Percentiles rank a stretch among this genome's conserved stretches.
phyloP scores from a whole-genome alignment of 106 monocot genomes.

The Dioscorea zingiberensis region DNA sequence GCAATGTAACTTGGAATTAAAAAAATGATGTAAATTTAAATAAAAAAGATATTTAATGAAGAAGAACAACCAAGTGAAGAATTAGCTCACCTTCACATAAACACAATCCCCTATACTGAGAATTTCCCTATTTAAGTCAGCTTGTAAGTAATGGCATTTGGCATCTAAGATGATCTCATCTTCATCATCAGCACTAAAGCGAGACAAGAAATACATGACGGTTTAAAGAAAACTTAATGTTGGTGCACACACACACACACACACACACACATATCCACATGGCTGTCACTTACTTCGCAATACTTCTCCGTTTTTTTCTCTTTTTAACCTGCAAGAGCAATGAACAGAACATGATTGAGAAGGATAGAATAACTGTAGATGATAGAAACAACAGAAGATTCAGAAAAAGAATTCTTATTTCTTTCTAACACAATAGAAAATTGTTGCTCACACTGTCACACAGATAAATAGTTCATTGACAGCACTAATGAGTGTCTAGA shows the following conservation, averaged over 20 bases:
- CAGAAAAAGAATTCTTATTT: too few species aligned
- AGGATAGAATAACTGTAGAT: not conserved
- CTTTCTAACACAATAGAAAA: too few species aligned
- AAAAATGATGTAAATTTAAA: too few species aligned
- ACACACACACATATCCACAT: not conserved
- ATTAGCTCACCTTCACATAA: constrained; percentile 51
- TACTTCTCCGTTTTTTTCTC: constrained; percentile 17
- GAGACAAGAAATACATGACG: constrained; percentile 3
- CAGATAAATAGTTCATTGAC: too few species aligned
- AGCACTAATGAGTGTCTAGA: too few species aligned
- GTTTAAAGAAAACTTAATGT: not conserved
- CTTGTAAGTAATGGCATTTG: constrained; percentile 59
- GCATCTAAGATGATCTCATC: constrained; percentile 47
- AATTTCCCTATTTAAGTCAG: constrained; percentile 36
- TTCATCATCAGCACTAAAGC: constrained; percentile 33
- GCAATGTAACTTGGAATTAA: too few species aligned
- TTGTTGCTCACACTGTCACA: too few species aligned
- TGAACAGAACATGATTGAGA: not conserved
- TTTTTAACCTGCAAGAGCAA: constrained; percentile 29
- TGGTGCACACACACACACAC: not conserved
- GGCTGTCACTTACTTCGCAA: constrained; percentile 26
- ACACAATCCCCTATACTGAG: constrained; percentile 56
- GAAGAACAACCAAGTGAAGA: not conserved
- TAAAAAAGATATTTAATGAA: too few species aligned
- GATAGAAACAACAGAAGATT: not conserved